Percentiles rank a stretch among this genome's conserved stretches.
phyloP scores from a whole-genome alignment of 2,329 filamentous ascomycete genomes.

The Diplocarpon rosae region DNA sequence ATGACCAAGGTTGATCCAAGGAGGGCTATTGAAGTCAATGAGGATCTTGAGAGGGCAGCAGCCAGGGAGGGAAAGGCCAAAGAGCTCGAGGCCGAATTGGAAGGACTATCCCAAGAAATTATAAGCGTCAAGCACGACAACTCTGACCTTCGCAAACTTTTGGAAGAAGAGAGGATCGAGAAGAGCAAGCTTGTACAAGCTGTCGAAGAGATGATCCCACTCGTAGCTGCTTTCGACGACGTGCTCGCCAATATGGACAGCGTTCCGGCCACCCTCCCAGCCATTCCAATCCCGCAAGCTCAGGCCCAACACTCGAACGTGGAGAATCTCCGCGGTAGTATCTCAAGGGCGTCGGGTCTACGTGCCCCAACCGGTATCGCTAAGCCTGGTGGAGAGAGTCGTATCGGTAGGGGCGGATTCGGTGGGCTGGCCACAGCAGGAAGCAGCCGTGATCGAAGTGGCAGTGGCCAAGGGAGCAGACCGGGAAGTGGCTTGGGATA shows the following conservation, averaged over 20 bases:
- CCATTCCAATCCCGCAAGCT: slow-evolving; percentile 8
- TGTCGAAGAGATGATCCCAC: slow-evolving; percentile 78
- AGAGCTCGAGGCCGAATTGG: slow-evolving; percentile 65
- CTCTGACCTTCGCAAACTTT: slow-evolving; percentile 48
- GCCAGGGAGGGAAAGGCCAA: slow-evolving; percentile 67
- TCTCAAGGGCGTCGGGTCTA: slow-evolving; percentile 45
- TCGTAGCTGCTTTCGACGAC: slow-evolving; percentile 35
- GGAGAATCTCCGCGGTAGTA: slow-evolving; percentile 42
- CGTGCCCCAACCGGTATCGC: slow-evolving; percentile 43
- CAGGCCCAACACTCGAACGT: slow-evolving; percentile 29
- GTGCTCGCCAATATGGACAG: slow-evolving; percentile 25
- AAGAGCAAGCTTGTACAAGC: slow-evolving; percentile 74
- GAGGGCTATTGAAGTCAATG: slow-evolving; percentile 31
- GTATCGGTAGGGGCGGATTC: slow-evolving; percentile 30
- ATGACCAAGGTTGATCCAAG: slow-evolving; percentile 47
- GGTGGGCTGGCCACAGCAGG: slow-evolving; percentile 12
- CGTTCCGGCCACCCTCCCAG: slow-evolving; percentile 20
- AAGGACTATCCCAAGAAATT: slow-evolving; percentile 63
- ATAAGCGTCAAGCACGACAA: slow-evolving; percentile 60
- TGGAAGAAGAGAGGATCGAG: slow-evolving; percentile 68
- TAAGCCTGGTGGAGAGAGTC: slow-evolving; percentile 34
- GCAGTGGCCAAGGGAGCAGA: slow-evolving; percentile 30
- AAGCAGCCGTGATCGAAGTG: slow-evolving; percentile 16
- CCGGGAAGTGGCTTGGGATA: slow-evolving; percentile 28
- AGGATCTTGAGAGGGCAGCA: slow-evolving; percentile 51